Conservation (phyloP, 768 basidiomycete species). For the Mycena olivaceomarginata region DNA sequence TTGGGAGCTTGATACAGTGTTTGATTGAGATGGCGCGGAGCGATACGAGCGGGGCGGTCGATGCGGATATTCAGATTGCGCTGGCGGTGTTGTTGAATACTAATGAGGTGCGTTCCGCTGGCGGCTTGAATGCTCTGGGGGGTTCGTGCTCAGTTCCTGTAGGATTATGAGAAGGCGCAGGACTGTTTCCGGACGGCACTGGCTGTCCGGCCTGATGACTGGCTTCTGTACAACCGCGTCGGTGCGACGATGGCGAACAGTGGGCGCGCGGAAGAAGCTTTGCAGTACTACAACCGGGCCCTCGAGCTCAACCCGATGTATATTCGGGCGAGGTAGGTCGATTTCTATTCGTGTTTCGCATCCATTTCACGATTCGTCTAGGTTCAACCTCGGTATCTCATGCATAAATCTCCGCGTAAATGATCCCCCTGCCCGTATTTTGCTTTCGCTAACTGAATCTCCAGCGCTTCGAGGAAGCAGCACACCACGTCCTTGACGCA, state of each 20-base stretch:
- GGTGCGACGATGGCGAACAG: constrained; percentile 97
- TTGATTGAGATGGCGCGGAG: constrained; percentile 88
- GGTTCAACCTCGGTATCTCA: constrained; percentile 96
- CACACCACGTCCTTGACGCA: constrained; percentile 91
- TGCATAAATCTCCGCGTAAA: constrained; percentile 90
- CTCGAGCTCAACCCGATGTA: constrained; percentile 92
- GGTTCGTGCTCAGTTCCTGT: background rate
- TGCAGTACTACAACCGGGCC: constrained; percentile 90
- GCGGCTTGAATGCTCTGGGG: constrained; percentile 38
- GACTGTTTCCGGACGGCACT: constrained; percentile 96
- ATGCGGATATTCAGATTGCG: constrained; percentile 97
- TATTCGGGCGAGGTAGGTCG: constrained; percentile 84
- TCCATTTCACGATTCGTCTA: constrained; percentile 51
- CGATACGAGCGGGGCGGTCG: constrained; percentile 76
- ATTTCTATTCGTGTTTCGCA: background rate
- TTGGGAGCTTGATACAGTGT: constrained; percentile 78
- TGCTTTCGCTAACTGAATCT: constrained; percentile 7
- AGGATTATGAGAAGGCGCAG: constrained; percentile 94
- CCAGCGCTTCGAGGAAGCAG: constrained; percentile 91
- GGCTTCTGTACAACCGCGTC: constrained; percentile 93
- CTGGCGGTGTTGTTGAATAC: constrained; percentile 95
- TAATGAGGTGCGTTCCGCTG: constrained; percentile 78
- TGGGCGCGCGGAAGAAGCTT: constrained; percentile 86
- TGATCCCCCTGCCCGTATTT: constrained; percentile 26
- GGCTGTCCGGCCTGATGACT: constrained; percentile 92